Base-by-base conservation (phyloP, 176 grass and related monocot genomes). In the Tuctoria greenei region DNA sequence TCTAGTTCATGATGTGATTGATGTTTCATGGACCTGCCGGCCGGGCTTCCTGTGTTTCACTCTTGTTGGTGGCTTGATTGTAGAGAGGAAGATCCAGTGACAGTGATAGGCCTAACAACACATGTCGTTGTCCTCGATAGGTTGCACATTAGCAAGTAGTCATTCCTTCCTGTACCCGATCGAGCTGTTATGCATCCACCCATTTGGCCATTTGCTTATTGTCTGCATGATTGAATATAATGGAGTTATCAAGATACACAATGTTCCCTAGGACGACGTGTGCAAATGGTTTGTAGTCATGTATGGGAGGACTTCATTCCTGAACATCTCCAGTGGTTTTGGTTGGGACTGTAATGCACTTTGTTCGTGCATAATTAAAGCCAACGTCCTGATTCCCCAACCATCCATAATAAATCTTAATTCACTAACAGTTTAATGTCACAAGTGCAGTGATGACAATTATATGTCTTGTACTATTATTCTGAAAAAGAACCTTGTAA, bases 31-130 rank as follows among this genome's bases (percentile, higher is more conserved):
- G 71, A 45, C 71, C 67, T 65, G 25, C 51, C 31, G 69, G 25
- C 51, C 31, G 69, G 35, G 47, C 57, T 5, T 57, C 50, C 39
- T 66, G 57, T 84, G 65, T 31, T n/a, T n/a, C n/a, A 88, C 84
- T 78, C 74, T 82, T 87, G 67, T 87, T 78, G 41, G 79, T 73
- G 85, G 49, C 74, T 65, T 87, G 67, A 70, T 78, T 87, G 50
- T 17, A 82, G 44, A 82, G 44, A 57, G 71, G 37, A 78, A 61
- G 44, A 80, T 73, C 67, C 58, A 49, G 73, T 73, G 73, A 73
- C 21, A 73, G 42, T 23, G 79, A 82, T 50, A 38, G 31, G 9
- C 57, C 50, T 71, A 82, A 15, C 50, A 43, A 59, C 58, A 65
- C 3, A 72, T 50, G 59, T 35, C 34, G 34, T 63, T 78, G 67